A percentile compares a stretch with the other conserved stretches of the same genome.
Conservation (phyloP, 306 rosid genomes). For the Ammopiptanthus mongolicus region DNA sequence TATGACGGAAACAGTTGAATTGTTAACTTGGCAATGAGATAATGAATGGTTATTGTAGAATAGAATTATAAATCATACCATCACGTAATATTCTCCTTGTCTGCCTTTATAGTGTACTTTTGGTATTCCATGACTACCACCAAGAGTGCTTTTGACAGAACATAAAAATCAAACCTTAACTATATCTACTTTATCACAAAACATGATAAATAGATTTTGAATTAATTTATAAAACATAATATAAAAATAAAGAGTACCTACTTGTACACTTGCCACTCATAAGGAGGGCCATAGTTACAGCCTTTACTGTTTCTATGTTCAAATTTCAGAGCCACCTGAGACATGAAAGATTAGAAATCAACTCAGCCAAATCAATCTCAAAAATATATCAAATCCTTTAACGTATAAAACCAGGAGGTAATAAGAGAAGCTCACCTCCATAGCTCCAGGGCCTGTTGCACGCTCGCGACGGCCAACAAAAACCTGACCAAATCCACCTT, state of each 20-base stretch:
- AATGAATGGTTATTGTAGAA: background rate
- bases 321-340: slow-evolving; percentile 93
- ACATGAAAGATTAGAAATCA: slow-evolving; percentile 18
- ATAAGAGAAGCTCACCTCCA: slow-evolving; percentile 44
- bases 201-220: background rate
- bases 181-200: background rate
- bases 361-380: background rate
- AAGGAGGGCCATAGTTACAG: slow-evolving; percentile 94
- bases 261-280: slow-evolving; percentile 99
- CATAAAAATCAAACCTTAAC: slow-evolving; percentile 6
- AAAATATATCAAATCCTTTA: background rate
- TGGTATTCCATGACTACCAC: slow-evolving; percentile 99
- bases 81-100: slow-evolving; percentile 89
- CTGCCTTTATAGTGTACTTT: slow-evolving; percentile 93
- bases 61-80: slow-evolving; percentile 54
- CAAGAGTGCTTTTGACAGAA: slow-evolving; percentile 66
- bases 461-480: slow-evolving; percentile 96
- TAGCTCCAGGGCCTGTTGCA: slow-evolving; percentile 60
- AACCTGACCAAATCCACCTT: slow-evolving; percentile 99
- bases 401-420: background rate
- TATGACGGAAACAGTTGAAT: slow-evolving; percentile 4
- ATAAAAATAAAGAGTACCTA: slow-evolving; percentile 27
- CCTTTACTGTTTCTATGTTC: slow-evolving; percentile 99
- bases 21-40: background rate
- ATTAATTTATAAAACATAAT: background rate